Conservation (phyloP, 1,284 basidiomycete species). For the Pseudozyma tsukubaensis region DNA sequence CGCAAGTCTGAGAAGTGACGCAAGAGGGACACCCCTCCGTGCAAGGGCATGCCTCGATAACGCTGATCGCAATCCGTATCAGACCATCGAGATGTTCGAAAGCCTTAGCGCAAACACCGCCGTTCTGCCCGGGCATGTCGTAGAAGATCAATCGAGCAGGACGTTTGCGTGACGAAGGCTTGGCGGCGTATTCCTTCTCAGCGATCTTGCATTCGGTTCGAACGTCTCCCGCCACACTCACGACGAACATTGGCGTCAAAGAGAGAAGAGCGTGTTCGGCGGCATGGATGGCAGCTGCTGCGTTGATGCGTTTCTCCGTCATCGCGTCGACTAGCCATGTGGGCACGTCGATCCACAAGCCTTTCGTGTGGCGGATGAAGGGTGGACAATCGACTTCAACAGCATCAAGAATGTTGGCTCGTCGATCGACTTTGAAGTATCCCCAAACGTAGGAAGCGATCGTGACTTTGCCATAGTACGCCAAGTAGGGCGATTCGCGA, state of each 20-base stretch:
- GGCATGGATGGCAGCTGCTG: constrained; percentile 83
- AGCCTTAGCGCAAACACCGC: constrained; percentile 80
- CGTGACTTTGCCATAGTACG: constrained; percentile 80
- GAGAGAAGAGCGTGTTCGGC: constrained; percentile 86
- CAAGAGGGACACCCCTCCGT: constrained; percentile 80
- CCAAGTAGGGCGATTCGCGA: constrained; percentile 73
- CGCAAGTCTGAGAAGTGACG: constrained; percentile 70
- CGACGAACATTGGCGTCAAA: constrained; percentile 75
- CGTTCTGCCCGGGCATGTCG: constrained; percentile 78
- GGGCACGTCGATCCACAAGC: constrained; percentile 88
- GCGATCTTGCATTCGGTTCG: constrained; percentile 83
- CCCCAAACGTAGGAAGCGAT: constrained; percentile 80
- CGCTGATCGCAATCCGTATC: constrained; percentile 75
- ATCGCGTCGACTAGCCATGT: constrained; percentile 73
- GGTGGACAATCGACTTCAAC: constrained; percentile 84
- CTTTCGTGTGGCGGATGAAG: constrained; percentile 80
- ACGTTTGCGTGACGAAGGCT: constrained; percentile 76
- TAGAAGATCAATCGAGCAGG: constrained; percentile 88
- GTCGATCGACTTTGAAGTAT: constrained; percentile 65
- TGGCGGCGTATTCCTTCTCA: constrained; percentile 80
- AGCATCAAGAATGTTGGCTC: constrained; percentile 77
- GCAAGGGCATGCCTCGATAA: constrained; percentile 79
- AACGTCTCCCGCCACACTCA: constrained; percentile 76
- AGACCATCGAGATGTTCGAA: constrained; percentile 82
- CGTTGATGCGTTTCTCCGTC: constrained; percentile 74